phyloP scores from a whole-genome alignment of 2,329 filamentous ascomycete species.

The Xylaria hypoxylon region DNA sequence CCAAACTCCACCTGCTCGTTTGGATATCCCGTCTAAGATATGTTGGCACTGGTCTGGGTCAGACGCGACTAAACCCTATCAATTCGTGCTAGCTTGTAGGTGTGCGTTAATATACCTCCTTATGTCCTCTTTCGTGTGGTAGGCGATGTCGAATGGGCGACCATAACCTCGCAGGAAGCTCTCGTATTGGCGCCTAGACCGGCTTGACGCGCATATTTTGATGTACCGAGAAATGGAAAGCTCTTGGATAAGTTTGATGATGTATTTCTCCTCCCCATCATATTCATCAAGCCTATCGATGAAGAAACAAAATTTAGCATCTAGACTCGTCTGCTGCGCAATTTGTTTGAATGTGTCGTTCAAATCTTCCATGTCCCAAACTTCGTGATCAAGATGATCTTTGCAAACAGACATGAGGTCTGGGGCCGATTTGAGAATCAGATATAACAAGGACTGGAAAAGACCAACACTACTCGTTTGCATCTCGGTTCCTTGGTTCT shows the following conservation, averaged over 20 bases:
- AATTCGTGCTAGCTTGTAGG: not conserved
- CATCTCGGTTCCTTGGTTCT: slow-evolving; percentile 18
- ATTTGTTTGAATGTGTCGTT: not conserved
- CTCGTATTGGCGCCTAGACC: slow-evolving; percentile 17
- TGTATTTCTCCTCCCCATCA: slow-evolving; percentile 1
- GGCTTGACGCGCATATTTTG: slow-evolving; percentile 20
- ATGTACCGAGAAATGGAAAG: not conserved
- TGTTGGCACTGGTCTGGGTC: not conserved
- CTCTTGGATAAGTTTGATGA: not conserved
- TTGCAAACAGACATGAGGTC: not conserved
- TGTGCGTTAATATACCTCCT: not conserved
- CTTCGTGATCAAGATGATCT: not conserved
- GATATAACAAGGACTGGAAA: slow-evolving; percentile 16
- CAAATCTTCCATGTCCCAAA: slow-evolving; percentile 8
- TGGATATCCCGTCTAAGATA: not conserved
- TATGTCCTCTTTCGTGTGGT: slow-evolving; percentile 2
- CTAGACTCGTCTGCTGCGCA: not conserved
- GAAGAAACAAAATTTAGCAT: slow-evolving; percentile 8
- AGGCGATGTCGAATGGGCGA: not conserved
- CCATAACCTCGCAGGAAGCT: not conserved
- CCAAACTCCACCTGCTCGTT: not conserved
- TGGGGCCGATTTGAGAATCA: not conserved
- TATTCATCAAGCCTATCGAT: slow-evolving; percentile 9
- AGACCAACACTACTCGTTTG: slow-evolving; percentile 9
- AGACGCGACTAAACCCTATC: not conserved